Percentiles rank a stretch among this genome's conserved stretches.
Evolutionary conservation across 768 basidiomycete species (phyloP).

Genomic region (Ramaria sp.): DNA sequence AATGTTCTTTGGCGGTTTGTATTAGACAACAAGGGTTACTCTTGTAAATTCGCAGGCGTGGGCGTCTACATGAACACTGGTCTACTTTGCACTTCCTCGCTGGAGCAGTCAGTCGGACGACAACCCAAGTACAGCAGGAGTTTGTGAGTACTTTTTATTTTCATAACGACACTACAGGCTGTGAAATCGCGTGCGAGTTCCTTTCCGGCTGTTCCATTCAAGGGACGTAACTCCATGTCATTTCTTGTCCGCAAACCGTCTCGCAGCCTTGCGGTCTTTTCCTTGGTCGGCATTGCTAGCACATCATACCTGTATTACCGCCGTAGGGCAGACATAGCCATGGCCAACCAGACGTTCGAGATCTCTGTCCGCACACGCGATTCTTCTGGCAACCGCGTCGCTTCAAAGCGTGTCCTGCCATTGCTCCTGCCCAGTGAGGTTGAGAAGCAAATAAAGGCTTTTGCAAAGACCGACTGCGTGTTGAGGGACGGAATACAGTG

Average conservation of each 20-base stretch:
- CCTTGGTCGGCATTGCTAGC: not conserved
- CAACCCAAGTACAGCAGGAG: no score
- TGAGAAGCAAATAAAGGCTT: slow-evolving; percentile 5
- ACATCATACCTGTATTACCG: not conserved
- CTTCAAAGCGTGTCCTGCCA: slow-evolving; percentile 5
- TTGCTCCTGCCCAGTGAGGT: slow-evolving; percentile 5
- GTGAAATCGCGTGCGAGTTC: not conserved
- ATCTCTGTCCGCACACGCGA: not conserved
- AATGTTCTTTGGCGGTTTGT: no score
- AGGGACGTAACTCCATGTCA: not conserved
- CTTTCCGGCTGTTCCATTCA: not conserved
- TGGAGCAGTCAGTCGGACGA: no score
- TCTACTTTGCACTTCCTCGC: no score
- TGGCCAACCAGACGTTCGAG: slow-evolving; percentile 5
- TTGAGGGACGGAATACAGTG: slow-evolving; percentile 41
- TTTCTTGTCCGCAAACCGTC: not conserved
- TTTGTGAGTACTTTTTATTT: no score
- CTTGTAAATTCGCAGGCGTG: no score
- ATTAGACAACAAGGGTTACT: no score
- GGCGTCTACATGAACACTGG: no score
- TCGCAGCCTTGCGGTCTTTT: not conserved
- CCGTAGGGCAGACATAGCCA: not conserved
- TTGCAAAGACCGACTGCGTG: not conserved
- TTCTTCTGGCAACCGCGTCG: not conserved
- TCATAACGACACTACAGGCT: no score